A percentile compares a stretch with the other conserved stretches of the same genome.
Evolutionary conservation across 805 yeast species (phyloP).

Genomic region (Kregervanrija fluxuum): DNA sequence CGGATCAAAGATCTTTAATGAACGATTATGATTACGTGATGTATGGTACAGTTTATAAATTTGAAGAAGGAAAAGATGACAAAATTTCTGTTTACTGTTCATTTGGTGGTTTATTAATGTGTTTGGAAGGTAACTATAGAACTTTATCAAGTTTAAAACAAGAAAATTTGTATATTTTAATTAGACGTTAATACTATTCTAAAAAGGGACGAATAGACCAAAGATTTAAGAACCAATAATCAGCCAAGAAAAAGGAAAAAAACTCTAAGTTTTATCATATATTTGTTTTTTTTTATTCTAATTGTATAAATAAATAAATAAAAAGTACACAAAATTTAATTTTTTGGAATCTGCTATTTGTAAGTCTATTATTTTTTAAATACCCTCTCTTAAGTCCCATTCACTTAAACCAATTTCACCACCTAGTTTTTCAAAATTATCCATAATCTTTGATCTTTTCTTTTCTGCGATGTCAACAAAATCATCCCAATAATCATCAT

Average conservation of each 20-base stretch:
- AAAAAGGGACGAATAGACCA: neutral
- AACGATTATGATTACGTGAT: slow-evolving; percentile 97
- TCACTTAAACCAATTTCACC: slow-evolving; percentile 74
- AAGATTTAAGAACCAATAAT: neutral
- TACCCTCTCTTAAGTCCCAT: slow-evolving; percentile 55
- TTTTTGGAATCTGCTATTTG: neutral
- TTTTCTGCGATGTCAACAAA: slow-evolving; percentile 51
- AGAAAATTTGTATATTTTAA: slow-evolving; percentile 84
- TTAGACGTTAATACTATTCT: slow-evolving; percentile 46
- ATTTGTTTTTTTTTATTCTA: neutral
- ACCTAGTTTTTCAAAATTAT: slow-evolving; percentile 69
- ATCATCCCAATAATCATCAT: slow-evolving; percentile 74
- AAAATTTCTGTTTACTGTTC: slow-evolving; percentile 85
- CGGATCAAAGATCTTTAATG: slow-evolving; percentile 79
- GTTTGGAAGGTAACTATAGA: slow-evolving; percentile 93
- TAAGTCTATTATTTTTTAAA: slow-evolving; percentile 4
- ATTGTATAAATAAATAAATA: too few species aligned
- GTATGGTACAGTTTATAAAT: slow-evolving; percentile 96
- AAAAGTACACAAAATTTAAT: too few species aligned
- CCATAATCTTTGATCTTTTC: slow-evolving; percentile 52
- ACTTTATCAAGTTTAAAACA: slow-evolving; percentile 83
- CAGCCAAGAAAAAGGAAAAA: neutral
- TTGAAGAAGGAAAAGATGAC: slow-evolving; percentile 72
- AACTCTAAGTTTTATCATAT: neutral
- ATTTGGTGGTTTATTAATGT: slow-evolving; percentile 77